Evolutionary conservation across 495 filamentous ascomycete species (phyloP).

Genomic region (Aspergillus carlsbadensis): DNA sequence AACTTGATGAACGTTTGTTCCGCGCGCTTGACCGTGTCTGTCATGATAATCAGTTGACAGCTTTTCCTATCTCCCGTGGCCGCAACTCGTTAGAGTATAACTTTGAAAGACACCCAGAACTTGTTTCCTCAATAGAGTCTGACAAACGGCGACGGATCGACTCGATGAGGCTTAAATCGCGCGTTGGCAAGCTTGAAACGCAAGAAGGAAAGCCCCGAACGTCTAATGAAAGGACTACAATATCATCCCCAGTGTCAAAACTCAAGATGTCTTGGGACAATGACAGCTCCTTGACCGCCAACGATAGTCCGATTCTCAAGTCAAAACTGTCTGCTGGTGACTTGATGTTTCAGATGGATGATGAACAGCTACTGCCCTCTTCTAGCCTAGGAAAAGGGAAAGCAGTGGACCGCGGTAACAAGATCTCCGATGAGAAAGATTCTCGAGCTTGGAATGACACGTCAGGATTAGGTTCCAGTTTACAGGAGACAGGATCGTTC

Average conservation of each 20-base stretch:
- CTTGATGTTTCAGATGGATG: slow-evolving; percentile 93
- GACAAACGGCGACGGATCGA: slow-evolving; percentile 59
- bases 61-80: slow-evolving; percentile 71
- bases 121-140: slow-evolving; percentile 50
- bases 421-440: slow-evolving; percentile 15
- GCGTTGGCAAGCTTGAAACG: slow-evolving; percentile 58
- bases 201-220: slow-evolving; percentile 43
- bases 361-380: slow-evolving; percentile 52
- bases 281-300: slow-evolving; percentile 40
- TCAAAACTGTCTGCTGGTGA: slow-evolving; percentile 66
- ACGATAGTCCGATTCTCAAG: slow-evolving; percentile 57
- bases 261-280: slow-evolving; percentile 45
- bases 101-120: slow-evolving; percentile 68
- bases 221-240: slow-evolving; percentile 50
- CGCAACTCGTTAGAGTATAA: slow-evolving; percentile 68
- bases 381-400: slow-evolving; percentile 33
- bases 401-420: slow-evolving; percentile 24
- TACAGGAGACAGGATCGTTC: slow-evolving; percentile 31
- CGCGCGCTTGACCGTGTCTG: slow-evolving; percentile 75
- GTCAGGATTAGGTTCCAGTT: slow-evolving; percentile 29
- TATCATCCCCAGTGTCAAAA: slow-evolving; percentile 57
- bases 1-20: slow-evolving; percentile 82
- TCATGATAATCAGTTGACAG: slow-evolving; percentile 74
- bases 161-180: slow-evolving; percentile 56
- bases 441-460: slow-evolving; percentile 27